phyloP scores from a whole-genome alignment of 225 moss, liverwort and hornwort genomes.

The Marchantia polymorpha region DNA sequence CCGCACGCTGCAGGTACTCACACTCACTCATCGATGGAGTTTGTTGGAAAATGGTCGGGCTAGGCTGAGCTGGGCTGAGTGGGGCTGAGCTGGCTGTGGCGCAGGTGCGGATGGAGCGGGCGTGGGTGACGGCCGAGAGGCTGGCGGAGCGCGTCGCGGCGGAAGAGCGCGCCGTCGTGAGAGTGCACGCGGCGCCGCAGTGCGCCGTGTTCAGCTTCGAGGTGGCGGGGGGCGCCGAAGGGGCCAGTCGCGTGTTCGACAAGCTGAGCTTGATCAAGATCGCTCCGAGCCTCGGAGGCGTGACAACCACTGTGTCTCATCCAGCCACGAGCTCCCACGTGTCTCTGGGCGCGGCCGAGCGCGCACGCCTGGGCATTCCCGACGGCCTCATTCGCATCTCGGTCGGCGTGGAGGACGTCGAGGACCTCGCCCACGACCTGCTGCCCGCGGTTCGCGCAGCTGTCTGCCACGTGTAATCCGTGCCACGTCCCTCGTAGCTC shows the following conservation, averaged over 20 bases:
- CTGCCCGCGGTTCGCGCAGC: slow-evolving; percentile 21
- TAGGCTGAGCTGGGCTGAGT: not conserved
- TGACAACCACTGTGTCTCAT: slow-evolving; percentile 37
- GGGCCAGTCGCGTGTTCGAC: slow-evolving; percentile 10
- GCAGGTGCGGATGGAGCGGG: slow-evolving; percentile 36
- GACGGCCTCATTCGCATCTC: slow-evolving; percentile 35
- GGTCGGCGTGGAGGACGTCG: slow-evolving; percentile 31
- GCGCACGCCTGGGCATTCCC: slow-evolving; percentile 26
- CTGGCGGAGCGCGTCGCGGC: slow-evolving; percentile 21
- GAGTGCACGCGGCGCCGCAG: slow-evolving; percentile 21
- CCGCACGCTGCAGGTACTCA: slow-evolving; percentile 36
- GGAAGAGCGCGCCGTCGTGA: slow-evolving; percentile 9
- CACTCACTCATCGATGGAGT: not conserved
- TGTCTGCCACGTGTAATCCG: not conserved
- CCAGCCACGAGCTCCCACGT: slow-evolving; percentile 32
- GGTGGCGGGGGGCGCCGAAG: slow-evolving; percentile 26
- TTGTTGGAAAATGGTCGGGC: too few relatives aligned
- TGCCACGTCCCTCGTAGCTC: too few relatives aligned
- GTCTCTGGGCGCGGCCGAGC: slow-evolving; percentile 6
- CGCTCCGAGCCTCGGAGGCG: slow-evolving; percentile 36
- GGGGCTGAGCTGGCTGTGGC: not conserved
- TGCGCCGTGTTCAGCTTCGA: slow-evolving; percentile 35
- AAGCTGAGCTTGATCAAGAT: slow-evolving; percentile 32
- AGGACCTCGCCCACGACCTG: slow-evolving; percentile 31
- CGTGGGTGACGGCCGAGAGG: slow-evolving; percentile 33